Evolutionary conservation across 257 asterid species (phyloP).

Genomic region (Jacaranda mimosifolia): DNA sequence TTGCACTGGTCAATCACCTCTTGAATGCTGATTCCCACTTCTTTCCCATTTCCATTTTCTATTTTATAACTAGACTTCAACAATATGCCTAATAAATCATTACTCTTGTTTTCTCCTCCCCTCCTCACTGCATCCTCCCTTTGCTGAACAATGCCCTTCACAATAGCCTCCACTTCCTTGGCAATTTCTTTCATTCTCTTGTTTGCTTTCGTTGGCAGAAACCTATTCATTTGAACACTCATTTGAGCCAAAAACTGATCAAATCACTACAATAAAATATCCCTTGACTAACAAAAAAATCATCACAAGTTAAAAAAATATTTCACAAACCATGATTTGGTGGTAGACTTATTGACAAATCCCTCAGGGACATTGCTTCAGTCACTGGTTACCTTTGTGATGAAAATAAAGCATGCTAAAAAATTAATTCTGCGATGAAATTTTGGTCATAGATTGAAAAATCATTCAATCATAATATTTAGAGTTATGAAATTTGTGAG

Average conservation of each 20-base stretch:
- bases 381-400: too few relatives aligned
- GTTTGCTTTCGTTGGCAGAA: slow-evolving; percentile 49
- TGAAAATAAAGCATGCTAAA: too few relatives aligned
- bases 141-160: slow-evolving; percentile 36
- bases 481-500: too few relatives aligned
- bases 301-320: too few relatives aligned
- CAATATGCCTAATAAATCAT: slow-evolving; percentile 44
- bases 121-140: slow-evolving; percentile 33
- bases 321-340: too few relatives aligned
- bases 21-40: slow-evolving; percentile 41
- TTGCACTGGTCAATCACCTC: slow-evolving; percentile 61
- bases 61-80: slow-evolving; percentile 42
- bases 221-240: slow-evolving; percentile 27
- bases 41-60: slow-evolving; percentile 36
- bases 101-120: background rate
- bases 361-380: too few relatives aligned
- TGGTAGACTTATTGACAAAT: too few relatives aligned
- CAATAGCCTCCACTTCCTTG: slow-evolving; percentile 32
- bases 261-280: too few relatives aligned
- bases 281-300: too few relatives aligned
- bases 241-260: background rate
- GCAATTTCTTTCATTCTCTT: slow-evolving; percentile 46
- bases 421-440: too few relatives aligned
- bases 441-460: too few relatives aligned
- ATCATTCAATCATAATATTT: too few relatives aligned